phyloP scores from a whole-genome alignment of 129 eudicot species.

The Glebionis coronaria region DNA sequence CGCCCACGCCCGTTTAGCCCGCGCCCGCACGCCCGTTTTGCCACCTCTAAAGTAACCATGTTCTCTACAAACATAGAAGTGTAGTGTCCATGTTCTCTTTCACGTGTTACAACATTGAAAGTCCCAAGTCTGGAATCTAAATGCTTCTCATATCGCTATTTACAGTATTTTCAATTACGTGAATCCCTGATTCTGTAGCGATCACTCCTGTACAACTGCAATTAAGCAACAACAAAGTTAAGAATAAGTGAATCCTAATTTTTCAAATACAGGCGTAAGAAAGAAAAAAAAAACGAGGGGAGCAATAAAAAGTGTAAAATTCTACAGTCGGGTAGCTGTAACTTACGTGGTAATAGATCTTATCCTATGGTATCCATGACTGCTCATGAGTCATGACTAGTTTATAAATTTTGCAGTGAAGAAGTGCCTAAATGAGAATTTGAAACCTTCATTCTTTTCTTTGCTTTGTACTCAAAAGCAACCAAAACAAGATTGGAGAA shows the following conservation, averaged over 20 bases:
- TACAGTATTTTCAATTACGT: constrained; percentile 23
- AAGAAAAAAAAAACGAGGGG: not conserved
- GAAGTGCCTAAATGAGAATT: not conserved
- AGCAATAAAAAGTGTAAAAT: not conserved
- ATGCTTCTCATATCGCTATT: not conserved
- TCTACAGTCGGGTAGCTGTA: not conserved
- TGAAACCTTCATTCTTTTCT: too few relatives aligned
- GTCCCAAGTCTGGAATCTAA: not conserved
- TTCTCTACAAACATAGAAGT: not conserved
- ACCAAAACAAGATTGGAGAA: too few relatives aligned
- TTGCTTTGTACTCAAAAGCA: too few relatives aligned
- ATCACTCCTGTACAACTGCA: constrained; percentile 37
- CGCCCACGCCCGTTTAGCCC: too few relatives aligned
- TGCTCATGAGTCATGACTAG: not conserved
- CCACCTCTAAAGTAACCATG: too few relatives aligned
- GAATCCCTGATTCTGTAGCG: constrained; percentile 28
- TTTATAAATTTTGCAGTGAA: not conserved
- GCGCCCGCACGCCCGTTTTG: too few relatives aligned
- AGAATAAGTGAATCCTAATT: not conserved
- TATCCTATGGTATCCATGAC: not conserved
- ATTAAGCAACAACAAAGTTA: constrained; percentile 1
- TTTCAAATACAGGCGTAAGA: not conserved
- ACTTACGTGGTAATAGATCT: not conserved
- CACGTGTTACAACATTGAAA: not conserved
- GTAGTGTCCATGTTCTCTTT: not conserved